phyloP scores from a whole-genome alignment of 352 stramenopile genomes.

The Pythium rhizo-oryzae region DNA sequence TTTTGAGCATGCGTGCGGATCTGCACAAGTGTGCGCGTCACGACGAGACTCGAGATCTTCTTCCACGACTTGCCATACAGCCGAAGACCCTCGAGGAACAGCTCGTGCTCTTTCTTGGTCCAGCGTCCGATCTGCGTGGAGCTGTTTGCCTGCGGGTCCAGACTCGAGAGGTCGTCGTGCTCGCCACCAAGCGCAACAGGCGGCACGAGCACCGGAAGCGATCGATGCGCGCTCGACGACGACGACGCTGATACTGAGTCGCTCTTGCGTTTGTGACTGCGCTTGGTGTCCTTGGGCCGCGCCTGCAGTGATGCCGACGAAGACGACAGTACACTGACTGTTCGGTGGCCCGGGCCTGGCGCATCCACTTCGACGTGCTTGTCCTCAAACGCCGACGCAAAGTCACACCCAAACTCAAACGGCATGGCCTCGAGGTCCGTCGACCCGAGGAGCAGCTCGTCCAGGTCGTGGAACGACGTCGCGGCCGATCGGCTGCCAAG shows the following conservation, averaged over 20 bases:
- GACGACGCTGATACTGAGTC: slow-evolving; percentile 2
- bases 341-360: not conserved
- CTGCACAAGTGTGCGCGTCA: slow-evolving; percentile 90
- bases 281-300: slow-evolving; percentile 20
- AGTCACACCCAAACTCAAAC: slow-evolving; percentile 49
- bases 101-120: slow-evolving; percentile 89
- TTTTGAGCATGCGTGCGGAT: slow-evolving; percentile 98
- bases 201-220: slow-evolving; percentile 3
- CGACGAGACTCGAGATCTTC: slow-evolving; percentile 84
- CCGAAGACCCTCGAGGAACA: slow-evolving; percentile 87
- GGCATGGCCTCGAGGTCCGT: slow-evolving; percentile 35
- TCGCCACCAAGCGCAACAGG: slow-evolving; percentile 9
- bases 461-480: slow-evolving; percentile 32
- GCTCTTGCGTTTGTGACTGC: slow-evolving; percentile 34
- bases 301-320: not conserved
- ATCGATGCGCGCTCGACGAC: not conserved
- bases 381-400: slow-evolving; percentile 41
- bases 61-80: slow-evolving; percentile 92
- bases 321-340: not conserved
- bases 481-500: not conserved
- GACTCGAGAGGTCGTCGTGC: slow-evolving; percentile 11
- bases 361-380: slow-evolving; percentile 30
- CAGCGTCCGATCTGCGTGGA: slow-evolving; percentile 74
- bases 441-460: slow-evolving; percentile 41
- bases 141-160: slow-evolving; percentile 4